Base-by-base conservation (phyloP, 345 rosid species). In the Brassica napus region DNA sequence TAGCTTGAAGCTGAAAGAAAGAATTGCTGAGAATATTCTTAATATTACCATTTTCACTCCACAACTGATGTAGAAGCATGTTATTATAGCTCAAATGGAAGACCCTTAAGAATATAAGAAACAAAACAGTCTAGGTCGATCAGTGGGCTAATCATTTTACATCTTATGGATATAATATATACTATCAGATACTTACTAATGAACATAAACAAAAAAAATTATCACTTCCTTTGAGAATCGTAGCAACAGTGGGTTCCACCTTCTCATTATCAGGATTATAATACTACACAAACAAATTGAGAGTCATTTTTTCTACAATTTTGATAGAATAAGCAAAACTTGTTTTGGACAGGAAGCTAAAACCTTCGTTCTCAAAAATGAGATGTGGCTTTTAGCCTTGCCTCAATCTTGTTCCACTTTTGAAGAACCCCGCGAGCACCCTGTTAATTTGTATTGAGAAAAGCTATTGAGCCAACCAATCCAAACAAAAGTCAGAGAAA, bases 11-110 rank as follows among this genome's bases (percentile, higher is more conserved):
- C 85, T 95, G 99, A 84, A 88, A 95, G 87, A 95, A 93, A 8
- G 98, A 95, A 84, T 95, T 87, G 32, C 98, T 92, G 26, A 94
- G 91, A 87, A 94, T 85, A 84, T 92, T 92, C 86, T 94, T 98
- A 74, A 96, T 97, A 85, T 93, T 83, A 59, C 96, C 96, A 58
- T 92, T 97, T 89, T 94, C 98, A 86, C 86, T 84, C 32, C 95
- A 90, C 85, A 92, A 67, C 87, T 94, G 98, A 86, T 94, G 92
- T 84, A 94, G 85, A 81, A 94, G 95, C 97, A 92, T 92, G 85
- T 92, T 94, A 86, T 94, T 92, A 86, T 94, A 92, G 86, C 93
- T 94, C 74, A 94, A 84, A 88, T 94, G 98, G 84, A 94, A 94
- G 62, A 97, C 98, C 83, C 98, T 94, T 89, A 73, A 71, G 68